A percentile compares a stretch with the other conserved stretches of the same genome.
phyloP scores from a whole-genome alignment of 2,329 filamentous ascomycete genomes.

The Talaromyces verruculosus region DNA sequence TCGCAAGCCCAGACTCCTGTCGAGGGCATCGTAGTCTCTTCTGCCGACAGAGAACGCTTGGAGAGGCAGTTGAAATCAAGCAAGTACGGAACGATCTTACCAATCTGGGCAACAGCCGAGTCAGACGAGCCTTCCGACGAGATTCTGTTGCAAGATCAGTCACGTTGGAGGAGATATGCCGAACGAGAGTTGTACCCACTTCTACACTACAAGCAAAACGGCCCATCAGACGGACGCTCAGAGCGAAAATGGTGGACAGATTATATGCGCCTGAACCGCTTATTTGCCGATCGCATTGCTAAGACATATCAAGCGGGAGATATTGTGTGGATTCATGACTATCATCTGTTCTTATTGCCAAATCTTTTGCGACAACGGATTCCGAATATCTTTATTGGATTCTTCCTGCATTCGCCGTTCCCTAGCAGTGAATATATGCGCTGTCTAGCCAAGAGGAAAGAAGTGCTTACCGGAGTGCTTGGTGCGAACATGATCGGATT shows the following conservation, averaged over 20 bases:
- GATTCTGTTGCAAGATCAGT: constrained; percentile 75
- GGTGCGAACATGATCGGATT: constrained; percentile 93
- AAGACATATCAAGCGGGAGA: constrained; percentile 90
- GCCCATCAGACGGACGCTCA: constrained; percentile 78
- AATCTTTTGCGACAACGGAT: constrained; percentile 82
- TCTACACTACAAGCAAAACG: constrained; percentile 94
- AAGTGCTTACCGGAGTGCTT: constrained; percentile 83
- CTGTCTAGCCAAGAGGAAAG: constrained; percentile 82
- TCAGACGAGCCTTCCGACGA: constrained; percentile 66
- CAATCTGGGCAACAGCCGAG: constrained; percentile 86
- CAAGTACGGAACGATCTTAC: constrained; percentile 74
- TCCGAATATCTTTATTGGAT: constrained; percentile 88
- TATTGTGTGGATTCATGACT: constrained; percentile 90
- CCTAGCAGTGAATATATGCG: constrained; percentile 94
- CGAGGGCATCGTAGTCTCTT: constrained; percentile 70
- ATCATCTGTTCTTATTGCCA: constrained; percentile 86
- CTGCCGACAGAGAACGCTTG: constrained; percentile 68
- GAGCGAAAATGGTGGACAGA: constrained; percentile 86
- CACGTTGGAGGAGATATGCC: constrained; percentile 83
- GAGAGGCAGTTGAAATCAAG: constrained; percentile 72
- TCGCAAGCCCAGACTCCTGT: constrained; percentile 58
- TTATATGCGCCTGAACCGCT: constrained; percentile 88
- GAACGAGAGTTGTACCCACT: constrained; percentile 90
- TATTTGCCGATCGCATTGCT: constrained; percentile 85
- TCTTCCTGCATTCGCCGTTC: constrained; percentile 92